Conservation (phyloP, 2,329 filamentous ascomycete species). For the Hypoxylon rubiginosum region DNA sequence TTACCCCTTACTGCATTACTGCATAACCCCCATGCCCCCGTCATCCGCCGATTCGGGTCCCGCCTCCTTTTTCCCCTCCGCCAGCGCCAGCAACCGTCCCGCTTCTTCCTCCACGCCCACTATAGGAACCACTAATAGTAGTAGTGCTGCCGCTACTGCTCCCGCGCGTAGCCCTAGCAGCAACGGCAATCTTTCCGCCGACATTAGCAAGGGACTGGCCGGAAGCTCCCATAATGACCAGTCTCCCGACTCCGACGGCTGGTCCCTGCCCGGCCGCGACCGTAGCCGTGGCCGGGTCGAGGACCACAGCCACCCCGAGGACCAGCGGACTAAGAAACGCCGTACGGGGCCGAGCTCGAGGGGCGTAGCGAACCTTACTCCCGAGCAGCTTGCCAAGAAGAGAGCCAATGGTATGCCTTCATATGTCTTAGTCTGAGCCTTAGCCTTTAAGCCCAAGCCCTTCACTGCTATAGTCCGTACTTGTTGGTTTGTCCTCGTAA, state of each 20-base stretch:
- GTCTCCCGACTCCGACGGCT: constrained; percentile 44
- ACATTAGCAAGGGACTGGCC: constrained; percentile 16
- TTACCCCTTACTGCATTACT: neutral
- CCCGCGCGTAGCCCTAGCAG: constrained; percentile 7
- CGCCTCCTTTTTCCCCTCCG: constrained; percentile 29
- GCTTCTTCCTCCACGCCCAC: constrained; percentile 3
- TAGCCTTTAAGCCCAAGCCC: neutral
- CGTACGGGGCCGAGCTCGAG: constrained; percentile 61
- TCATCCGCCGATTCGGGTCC: constrained; percentile 34
- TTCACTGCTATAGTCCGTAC: neutral
- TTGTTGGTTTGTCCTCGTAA: constrained; percentile 18
- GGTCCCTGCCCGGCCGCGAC: constrained; percentile 29
- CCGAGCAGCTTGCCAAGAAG: constrained; percentile 80
- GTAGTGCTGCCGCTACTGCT: constrained; percentile 8
- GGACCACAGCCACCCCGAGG: constrained; percentile 38
- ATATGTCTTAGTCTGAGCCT: constrained; percentile 6
- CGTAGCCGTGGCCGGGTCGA: constrained; percentile 10
- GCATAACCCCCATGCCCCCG: constrained; percentile 30
- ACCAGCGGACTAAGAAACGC: constrained; percentile 60
- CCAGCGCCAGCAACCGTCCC: constrained; percentile 3
- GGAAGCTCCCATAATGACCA: constrained; percentile 40
- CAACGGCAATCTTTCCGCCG: constrained; percentile 22
- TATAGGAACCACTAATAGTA: neutral
- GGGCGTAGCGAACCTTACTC: constrained; percentile 74
- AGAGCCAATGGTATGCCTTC: constrained; percentile 65